Conservation (phyloP, 1,284 basidiomycete genomes). For the Cutaneotrichosporon sp. region DNA sequence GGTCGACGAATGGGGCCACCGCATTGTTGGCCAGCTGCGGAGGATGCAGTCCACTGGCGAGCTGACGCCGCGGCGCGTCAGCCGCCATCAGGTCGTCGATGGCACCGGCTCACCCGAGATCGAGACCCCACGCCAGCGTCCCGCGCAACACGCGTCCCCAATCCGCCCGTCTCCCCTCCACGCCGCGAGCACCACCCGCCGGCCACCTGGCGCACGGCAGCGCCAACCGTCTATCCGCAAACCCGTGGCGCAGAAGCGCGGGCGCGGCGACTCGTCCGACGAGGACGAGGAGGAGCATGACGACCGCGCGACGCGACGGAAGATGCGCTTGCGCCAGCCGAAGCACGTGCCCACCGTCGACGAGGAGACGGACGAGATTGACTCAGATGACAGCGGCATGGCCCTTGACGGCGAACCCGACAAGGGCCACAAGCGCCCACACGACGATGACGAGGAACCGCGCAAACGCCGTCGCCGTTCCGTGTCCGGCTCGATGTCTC, state of each 20-base stretch:
- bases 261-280: conserved; percentile 17
- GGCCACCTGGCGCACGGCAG: not conserved
- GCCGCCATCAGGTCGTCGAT: conserved; percentile 19
- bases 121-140: not conserved
- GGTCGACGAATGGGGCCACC: conserved; percentile 24
- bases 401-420: not conserved
- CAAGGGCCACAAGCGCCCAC: conserved; percentile 12
- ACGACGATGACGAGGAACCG: conserved; percentile 16
- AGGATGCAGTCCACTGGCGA: conserved; percentile 16
- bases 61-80: conserved; percentile 7
- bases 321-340: not conserved
- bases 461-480: conserved; percentile 14
- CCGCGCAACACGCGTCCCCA: conserved; percentile 1
- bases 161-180: conserved; percentile 4
- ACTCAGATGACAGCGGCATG: conserved; percentile 7
- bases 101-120: not conserved
- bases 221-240: not conserved
- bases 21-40: conserved; percentile 15
- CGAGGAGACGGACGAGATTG: conserved; percentile 13
- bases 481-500: conserved; percentile 10
- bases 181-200: not conserved
- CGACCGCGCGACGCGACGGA: conserved; percentile 9
- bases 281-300: conserved; percentile 13
- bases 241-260: conserved; percentile 13
- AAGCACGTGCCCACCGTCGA: conserved; percentile 9